These are phyloP conservation scores for Penicillium sp. DNA, from an alignment of 2,329 filamentous ascomycete genomes.

Conservation along the genomic window DNA sequence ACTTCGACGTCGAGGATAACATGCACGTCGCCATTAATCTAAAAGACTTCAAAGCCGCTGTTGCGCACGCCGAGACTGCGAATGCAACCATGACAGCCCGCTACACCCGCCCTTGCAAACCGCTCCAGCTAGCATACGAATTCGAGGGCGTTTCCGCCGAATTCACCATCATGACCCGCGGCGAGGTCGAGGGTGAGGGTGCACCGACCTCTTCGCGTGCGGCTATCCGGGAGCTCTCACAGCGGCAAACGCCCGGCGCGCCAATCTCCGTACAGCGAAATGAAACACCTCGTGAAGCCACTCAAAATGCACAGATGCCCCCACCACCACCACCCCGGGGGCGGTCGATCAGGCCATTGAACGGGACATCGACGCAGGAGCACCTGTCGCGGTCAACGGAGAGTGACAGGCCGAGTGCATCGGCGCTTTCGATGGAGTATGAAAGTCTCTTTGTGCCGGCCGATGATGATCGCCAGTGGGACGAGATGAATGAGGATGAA, in stretches of 20 bases:
- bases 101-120: conserved; percentile 62
- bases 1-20: conserved; percentile 60
- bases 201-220: conserved; percentile 44
- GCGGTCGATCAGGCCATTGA: conserved; percentile 36
- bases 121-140: conserved; percentile 62
- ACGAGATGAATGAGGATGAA: conserved; percentile 57
- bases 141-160: conserved; percentile 59
- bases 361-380: conserved; percentile 33
- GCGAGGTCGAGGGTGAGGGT: conserved; percentile 50
- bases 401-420: conserved; percentile 32
- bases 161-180: conserved; percentile 67
- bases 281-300: conserved; percentile 10
- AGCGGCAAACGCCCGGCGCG: conserved; percentile 41
- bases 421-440: conserved; percentile 42
- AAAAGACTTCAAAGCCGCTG: conserved; percentile 67
- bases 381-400: conserved; percentile 23
- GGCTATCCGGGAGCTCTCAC: conserved; percentile 43
- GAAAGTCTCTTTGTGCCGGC: conserved; percentile 64
- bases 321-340: conserved; percentile 31
- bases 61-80: conserved; percentile 63
- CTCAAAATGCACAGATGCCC: conserved; percentile 30
- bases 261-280: conserved; percentile 18
- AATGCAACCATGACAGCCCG: conserved; percentile 57
- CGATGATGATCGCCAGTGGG: conserved; percentile 64
- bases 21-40: conserved; percentile 65